phyloP scores from a whole-genome alignment of 2,329 filamentous ascomycete genomes.

The Orbilia oligospora region DNA sequence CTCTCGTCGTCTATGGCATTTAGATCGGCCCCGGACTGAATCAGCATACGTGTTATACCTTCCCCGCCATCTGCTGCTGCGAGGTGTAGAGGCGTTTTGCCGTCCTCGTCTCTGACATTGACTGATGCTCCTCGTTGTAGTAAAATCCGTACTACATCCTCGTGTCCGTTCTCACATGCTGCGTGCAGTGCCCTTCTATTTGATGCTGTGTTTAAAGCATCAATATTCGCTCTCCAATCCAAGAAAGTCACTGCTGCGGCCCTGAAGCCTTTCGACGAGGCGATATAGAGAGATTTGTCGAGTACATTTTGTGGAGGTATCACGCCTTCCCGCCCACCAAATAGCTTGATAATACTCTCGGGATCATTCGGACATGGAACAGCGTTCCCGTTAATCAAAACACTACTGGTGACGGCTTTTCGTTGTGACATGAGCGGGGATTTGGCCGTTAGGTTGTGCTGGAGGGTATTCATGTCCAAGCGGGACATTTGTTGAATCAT shows the following conservation, averaged over 20 bases:
- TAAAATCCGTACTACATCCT: slow-evolving; percentile 64
- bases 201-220: slow-evolving; percentile 41
- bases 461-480: slow-evolving; percentile 47
- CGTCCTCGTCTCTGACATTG: slow-evolving; percentile 64
- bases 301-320: slow-evolving; percentile 42
- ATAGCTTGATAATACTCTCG: slow-evolving; percentile 44
- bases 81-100: slow-evolving; percentile 65
- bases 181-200: slow-evolving; percentile 64
- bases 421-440: slow-evolving; percentile 48
- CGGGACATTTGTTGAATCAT: slow-evolving; percentile 37
- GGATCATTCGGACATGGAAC: slow-evolving; percentile 51
- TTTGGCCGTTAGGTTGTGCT: slow-evolving; percentile 53
- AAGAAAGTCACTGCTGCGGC: slow-evolving; percentile 51
- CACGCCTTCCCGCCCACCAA: slow-evolving; percentile 42
- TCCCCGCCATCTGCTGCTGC: slow-evolving; percentile 64
- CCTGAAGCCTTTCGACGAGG: slow-evolving; percentile 56
- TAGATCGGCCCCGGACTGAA: slow-evolving; percentile 62
- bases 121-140: slow-evolving; percentile 64
- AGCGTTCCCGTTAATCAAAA: slow-evolving; percentile 46
- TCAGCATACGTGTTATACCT: slow-evolving; percentile 63
- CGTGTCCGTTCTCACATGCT: slow-evolving; percentile 65
- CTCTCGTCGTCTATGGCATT: slow-evolving; percentile 63
- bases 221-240: slow-evolving; percentile 54
- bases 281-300: slow-evolving; percentile 61
- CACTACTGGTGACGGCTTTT: slow-evolving; percentile 50